phyloP scores from a whole-genome alignment of 2,329 filamentous ascomycete species.

The Pseudofabraea citricarpa region DNA sequence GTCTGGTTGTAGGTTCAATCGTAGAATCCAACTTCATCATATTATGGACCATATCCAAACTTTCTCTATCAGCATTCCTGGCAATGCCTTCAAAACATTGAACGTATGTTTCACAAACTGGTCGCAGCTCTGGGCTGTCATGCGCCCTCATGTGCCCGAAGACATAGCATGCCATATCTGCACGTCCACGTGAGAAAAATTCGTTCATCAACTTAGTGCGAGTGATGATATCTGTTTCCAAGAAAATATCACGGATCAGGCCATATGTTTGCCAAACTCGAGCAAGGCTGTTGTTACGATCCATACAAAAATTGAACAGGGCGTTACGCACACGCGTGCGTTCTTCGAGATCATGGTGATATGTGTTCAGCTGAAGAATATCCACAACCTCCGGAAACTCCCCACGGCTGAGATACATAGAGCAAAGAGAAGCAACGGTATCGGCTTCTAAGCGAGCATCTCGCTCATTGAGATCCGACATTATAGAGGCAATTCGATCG shows the following conservation, averaged over 20 bases:
- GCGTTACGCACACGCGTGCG: constrained; percentile 60
- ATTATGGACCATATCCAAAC: constrained; percentile 76
- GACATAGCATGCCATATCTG: constrained; percentile 80
- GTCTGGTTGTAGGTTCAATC: constrained; percentile 67
- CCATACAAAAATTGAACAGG: constrained; percentile 64
- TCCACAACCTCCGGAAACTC: constrained; percentile 78
- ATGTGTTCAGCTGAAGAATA: constrained; percentile 70
- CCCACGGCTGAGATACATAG: constrained; percentile 68
- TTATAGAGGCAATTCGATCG: constrained; percentile 66
- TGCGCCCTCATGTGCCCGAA: constrained; percentile 94
- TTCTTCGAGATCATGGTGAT: constrained; percentile 65
- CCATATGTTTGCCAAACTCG: constrained; percentile 62
- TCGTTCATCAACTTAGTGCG: constrained; percentile 72
- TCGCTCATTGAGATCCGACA: constrained; percentile 67
- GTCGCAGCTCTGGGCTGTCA: constrained; percentile 55
- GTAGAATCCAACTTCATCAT: constrained; percentile 91
- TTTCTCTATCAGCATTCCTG: constrained; percentile 51
- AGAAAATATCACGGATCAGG: constrained; percentile 60
- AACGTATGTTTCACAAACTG: constrained; percentile 71
- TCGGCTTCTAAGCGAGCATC: constrained; percentile 65
- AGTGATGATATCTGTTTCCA: constrained; percentile 57
- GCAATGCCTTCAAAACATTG: constrained; percentile 73
- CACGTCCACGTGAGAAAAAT: constrained; percentile 72
- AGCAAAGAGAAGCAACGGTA: constrained; percentile 69
- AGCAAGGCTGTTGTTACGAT: constrained; percentile 56